Evolutionary conservation across 441 rosid genomes (phyloP), one percentile per base, ranked within the genome.

Genomic region (Gossypium schwendimanii): DNA sequence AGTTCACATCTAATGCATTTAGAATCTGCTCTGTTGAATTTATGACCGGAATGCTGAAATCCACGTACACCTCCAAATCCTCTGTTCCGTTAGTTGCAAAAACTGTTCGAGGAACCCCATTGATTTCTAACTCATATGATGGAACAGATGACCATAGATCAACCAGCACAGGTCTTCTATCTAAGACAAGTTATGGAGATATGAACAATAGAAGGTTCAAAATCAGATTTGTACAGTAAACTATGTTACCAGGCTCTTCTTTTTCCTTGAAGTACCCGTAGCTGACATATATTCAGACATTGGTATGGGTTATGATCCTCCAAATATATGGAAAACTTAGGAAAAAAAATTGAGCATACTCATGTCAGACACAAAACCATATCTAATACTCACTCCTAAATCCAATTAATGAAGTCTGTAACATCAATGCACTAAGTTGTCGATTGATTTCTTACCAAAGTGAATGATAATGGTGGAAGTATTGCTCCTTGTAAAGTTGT

Each of bases 141-240:
- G 87, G 84, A 80, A 82, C 76, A 14, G 86, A 81, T 74, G 81
- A 78, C 90, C 88, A 85, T 45, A 87, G 70, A 72, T 87, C 90
- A 66, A 76, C 88, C 39, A 69, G 47, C 63, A 85, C 82, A n/a
- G 88, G 87, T 78, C 88, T 84, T 74, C 88, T 83, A 70, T 85
- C 91, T 87, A 81, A 72, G 78, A 76, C 73, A 77, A 45, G 50
- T 39, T 69, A 63, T 54, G 28, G 3, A 54, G 70, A 47, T 24
- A 70, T 49, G 39, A 78, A 47, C 58, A 41, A 62, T 50, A 69
- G 53, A 50, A 74, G 2, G 12, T 57, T 28, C 36, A 58, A 21
- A 26, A 50, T 67, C 24, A 67, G 59, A 26, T 67, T 49, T 12
- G 60, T 55, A 18, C 60, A 9, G 31, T 21, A 55, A 55, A 20